These are phyloP conservation scores for Globisporangium cederbergense DNA, from an alignment of 352 stramenopile genomes.

Conservation along the genomic window DNA sequence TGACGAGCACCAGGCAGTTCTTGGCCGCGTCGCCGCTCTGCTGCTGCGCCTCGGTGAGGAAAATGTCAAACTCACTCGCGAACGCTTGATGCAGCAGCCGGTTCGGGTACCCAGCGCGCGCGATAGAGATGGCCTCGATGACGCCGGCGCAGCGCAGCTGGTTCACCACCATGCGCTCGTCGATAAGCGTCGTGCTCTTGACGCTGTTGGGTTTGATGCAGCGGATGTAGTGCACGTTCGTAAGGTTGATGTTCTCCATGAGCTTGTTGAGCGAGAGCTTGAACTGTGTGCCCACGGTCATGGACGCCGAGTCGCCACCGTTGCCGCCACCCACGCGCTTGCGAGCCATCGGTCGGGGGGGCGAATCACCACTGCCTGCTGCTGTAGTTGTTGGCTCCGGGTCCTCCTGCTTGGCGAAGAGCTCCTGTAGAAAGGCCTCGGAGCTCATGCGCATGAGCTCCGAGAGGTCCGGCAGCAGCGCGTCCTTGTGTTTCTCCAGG, in stretches of 20 bases:
- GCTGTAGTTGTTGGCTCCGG: slow-evolving; percentile 20
- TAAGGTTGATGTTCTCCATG: slow-evolving; percentile 74
- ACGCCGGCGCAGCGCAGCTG: slow-evolving; percentile 80
- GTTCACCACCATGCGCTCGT: slow-evolving; percentile 72
- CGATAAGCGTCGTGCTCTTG: slow-evolving; percentile 59
- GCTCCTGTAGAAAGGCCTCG: slow-evolving; percentile 45
- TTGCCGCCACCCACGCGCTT: slow-evolving; percentile 26
- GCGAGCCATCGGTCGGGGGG: slow-evolving; percentile 14
- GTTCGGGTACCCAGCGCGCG: slow-evolving; percentile 75
- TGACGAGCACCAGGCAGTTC: slow-evolving; percentile 54
- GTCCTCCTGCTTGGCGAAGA: slow-evolving; percentile 53
- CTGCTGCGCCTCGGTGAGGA: slow-evolving; percentile 44
- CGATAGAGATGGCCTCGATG: slow-evolving; percentile 77
- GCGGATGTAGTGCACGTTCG: slow-evolving; percentile 48
- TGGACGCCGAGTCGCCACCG: slow-evolving; percentile 21
- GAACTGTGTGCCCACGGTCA: slow-evolving; percentile 82
- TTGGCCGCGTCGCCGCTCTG: slow-evolving; percentile 17
- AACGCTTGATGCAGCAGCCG: slow-evolving; percentile 78
- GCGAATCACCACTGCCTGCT: slow-evolving; percentile 4
- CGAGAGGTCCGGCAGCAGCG: slow-evolving; percentile 90
- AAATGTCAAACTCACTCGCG: slow-evolving; percentile 61
- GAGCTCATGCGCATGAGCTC: slow-evolving; percentile 57
- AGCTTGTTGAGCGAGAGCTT: slow-evolving; percentile 61
- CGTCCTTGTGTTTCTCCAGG: slow-evolving; percentile 94
- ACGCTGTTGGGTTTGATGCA: slow-evolving; percentile 44